A percentile compares a stretch with the other conserved stretches of the same genome.
Conservation (phyloP, 768 basidiomycete species). For the Panaeolus cyanescens region DNA sequence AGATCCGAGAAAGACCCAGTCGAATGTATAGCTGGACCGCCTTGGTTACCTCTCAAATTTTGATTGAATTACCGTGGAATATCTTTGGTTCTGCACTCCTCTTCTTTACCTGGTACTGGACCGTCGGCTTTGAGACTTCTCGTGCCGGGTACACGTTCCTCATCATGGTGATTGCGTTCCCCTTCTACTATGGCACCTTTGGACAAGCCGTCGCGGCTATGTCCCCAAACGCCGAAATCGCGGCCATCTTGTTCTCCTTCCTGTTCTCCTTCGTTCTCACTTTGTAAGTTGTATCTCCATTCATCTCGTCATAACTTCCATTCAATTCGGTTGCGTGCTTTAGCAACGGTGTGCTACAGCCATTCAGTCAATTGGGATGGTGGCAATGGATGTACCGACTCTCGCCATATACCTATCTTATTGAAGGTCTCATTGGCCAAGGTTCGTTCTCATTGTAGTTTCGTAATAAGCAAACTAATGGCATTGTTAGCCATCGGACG, state of each 20-base stretch:
- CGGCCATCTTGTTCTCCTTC: slow-evolving; percentile 57
- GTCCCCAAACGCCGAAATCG: slow-evolving; percentile 60
- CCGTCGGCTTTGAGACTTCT: slow-evolving; percentile 56
- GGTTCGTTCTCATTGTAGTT: slow-evolving; percentile 28
- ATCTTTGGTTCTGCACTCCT: slow-evolving; percentile 59
- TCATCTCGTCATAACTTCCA: slow-evolving; percentile 8
- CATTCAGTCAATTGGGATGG: slow-evolving; percentile 60
- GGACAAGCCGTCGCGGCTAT: slow-evolving; percentile 63
- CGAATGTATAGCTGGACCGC: slow-evolving; percentile 70
- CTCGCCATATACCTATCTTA: slow-evolving; percentile 54
- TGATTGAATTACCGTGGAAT: slow-evolving; percentile 68
- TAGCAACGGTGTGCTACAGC: slow-evolving; percentile 70
- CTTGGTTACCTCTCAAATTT: slow-evolving; percentile 53
- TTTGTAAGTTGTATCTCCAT: slow-evolving; percentile 44
- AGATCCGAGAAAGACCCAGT: slow-evolving; percentile 67
- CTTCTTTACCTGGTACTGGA: slow-evolving; percentile 78
- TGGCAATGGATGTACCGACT: slow-evolving; percentile 74
- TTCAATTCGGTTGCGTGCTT: neutral
- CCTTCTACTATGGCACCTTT: slow-evolving; percentile 66
- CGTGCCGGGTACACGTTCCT: slow-evolving; percentile 64
- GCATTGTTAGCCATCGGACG: slow-evolving; percentile 49
- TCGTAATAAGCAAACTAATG: slow-evolving; percentile 27
- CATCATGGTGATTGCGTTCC: slow-evolving; percentile 55
- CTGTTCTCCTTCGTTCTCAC: slow-evolving; percentile 64
- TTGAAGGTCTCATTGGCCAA: slow-evolving; percentile 51